Percentiles rank a stretch among this genome's conserved stretches.
Evolutionary conservation across 1,139 yeast species (phyloP).

Genomic region (Scheffersomyces segobiensis): DNA sequence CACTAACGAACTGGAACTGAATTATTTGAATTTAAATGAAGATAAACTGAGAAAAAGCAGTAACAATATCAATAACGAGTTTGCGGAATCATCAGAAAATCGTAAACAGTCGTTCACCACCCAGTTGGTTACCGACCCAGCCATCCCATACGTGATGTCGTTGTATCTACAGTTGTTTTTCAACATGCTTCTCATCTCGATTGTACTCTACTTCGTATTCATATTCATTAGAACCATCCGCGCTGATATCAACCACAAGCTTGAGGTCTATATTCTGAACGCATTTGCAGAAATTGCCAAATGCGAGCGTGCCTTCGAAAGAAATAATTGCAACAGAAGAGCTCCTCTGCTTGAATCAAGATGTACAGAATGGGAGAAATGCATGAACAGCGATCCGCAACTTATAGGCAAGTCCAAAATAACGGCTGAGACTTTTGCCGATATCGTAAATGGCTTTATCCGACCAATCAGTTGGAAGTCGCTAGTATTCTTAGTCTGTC

Average conservation of each 20-base stretch:
- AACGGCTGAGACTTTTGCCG: conserved; percentile 82
- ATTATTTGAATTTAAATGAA: not conserved
- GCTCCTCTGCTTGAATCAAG: conserved; percentile 75
- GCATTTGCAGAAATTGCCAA: conserved; percentile 64
- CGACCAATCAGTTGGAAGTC: conserved; percentile 78
- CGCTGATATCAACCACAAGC: conserved; percentile 68
- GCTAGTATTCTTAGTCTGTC: conserved; percentile 46
- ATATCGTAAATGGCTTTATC: conserved; percentile 74
- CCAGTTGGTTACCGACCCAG: conserved; percentile 42
- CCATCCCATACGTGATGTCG: conserved; percentile 65
- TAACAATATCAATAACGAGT: not conserved
- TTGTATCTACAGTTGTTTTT: conserved; percentile 70
- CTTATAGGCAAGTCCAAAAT: conserved; percentile 74
- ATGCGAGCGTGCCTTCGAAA: conserved; percentile 69
- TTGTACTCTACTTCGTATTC: conserved; percentile 55
- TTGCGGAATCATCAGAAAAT: not conserved
- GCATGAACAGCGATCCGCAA: conserved; percentile 86
- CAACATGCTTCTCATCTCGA: conserved; percentile 58
- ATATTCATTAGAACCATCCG: conserved; percentile 61
- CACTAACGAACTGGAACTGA: not conserved
- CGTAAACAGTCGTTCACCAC: not conserved
- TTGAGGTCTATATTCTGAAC: conserved; percentile 63
- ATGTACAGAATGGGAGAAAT: conserved; percentile 75
- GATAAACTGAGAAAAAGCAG: not conserved
- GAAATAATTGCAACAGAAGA: conserved; percentile 66